phyloP scores from a whole-genome alignment of 129 eudicot species.

The Solidago caesia region DNA sequence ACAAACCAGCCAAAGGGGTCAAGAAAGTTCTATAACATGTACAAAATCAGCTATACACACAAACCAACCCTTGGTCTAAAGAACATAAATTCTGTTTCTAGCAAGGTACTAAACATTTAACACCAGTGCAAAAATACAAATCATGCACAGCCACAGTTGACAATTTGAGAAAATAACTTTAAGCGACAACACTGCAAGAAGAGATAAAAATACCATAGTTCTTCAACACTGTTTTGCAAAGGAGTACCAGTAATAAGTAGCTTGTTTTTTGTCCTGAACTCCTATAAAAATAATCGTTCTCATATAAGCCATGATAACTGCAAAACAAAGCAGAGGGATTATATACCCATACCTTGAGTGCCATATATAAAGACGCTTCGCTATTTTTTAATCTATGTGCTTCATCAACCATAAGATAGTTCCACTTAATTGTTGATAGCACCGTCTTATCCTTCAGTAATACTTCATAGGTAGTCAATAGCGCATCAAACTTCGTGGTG shows the following conservation, averaged over 20 bases:
- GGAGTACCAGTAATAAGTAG: slow-evolving; percentile 99
- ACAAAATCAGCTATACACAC: background rate
- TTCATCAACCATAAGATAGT: slow-evolving; percentile 99
- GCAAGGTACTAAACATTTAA: background rate
- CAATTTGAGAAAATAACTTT: slow-evolving; percentile 4
- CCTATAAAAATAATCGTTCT: slow-evolving; percentile 44
- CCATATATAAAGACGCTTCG: slow-evolving; percentile 86
- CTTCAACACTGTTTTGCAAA: slow-evolving; percentile 96
- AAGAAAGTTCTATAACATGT: background rate
- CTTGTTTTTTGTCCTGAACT: slow-evolving; percentile 98
- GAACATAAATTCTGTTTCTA: background rate
- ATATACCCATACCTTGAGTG: slow-evolving; percentile 62
- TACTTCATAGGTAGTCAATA: slow-evolving; percentile 95
- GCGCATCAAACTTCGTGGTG: slow-evolving; percentile 74
- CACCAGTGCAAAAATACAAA: background rate
- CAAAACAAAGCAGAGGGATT: slow-evolving; percentile 6
- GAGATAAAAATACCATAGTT: slow-evolving; percentile 69
- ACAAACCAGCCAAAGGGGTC: background rate
- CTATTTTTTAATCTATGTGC: slow-evolving; percentile 98
- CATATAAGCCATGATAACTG: background rate
- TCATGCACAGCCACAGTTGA: background rate
- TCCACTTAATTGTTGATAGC: slow-evolving; percentile 93
- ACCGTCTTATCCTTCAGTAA: slow-evolving; percentile 85
- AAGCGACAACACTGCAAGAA: background rate
- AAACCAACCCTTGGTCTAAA: slow-evolving; percentile 2